Conservation (phyloP, 768 basidiomycete species). For the Tricholoma saponaceum region DNA sequence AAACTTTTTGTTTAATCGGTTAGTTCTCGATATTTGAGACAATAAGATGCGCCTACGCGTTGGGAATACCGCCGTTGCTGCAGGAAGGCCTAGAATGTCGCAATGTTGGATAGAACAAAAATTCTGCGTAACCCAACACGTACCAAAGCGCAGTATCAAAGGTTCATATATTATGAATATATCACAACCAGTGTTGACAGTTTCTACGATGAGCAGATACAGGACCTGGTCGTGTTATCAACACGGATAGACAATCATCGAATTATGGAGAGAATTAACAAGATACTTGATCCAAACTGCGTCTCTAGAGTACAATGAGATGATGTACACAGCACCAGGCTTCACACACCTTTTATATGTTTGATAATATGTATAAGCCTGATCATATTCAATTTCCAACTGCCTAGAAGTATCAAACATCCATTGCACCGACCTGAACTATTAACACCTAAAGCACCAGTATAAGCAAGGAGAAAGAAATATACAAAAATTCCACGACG, state of each 20-base stretch:
- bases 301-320: background rate
- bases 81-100: slow-evolving; percentile 5
- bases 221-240: slow-evolving; percentile 16
- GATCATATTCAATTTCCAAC: background rate
- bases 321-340: background rate
- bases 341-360: slow-evolving; percentile 26
- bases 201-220: slow-evolving; percentile 33
- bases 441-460: slow-evolving; percentile 5
- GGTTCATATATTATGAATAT: slow-evolving; percentile 37
- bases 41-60: slow-evolving; percentile 17
- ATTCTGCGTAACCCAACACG: background rate
- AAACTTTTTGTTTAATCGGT: slow-evolving; percentile 13
- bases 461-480: background rate
- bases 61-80: slow-evolving; percentile 18
- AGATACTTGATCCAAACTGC: slow-evolving; percentile 14
- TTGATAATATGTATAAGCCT: slow-evolving; percentile 32
- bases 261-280: slow-evolving; percentile 14
- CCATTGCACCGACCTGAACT: slow-evolving; percentile 7
- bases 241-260: too few species aligned
- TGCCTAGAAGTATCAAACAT: background rate
- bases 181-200: slow-evolving; percentile 30
- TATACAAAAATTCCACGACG: slow-evolving; percentile 1
- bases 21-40: background rate
- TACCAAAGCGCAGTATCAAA: slow-evolving; percentile 33
- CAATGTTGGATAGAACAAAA: background rate